Conservation (phyloP, 1,139 yeast species). For the Torulaspora pretoriensis region DNA sequence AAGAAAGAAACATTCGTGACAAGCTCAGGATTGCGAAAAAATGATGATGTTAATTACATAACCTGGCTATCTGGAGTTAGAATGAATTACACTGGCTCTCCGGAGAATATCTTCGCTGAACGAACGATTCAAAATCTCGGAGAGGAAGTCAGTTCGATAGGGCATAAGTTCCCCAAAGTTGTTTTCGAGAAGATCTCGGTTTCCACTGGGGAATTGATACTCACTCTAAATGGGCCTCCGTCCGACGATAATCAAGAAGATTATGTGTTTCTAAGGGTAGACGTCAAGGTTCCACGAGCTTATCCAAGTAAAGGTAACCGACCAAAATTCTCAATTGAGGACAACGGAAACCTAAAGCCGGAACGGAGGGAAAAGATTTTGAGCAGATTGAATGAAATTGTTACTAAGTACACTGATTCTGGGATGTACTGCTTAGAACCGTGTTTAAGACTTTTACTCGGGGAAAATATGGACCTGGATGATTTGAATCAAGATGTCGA, state of each 20-base stretch:
- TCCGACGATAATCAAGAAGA: conserved; percentile 42
- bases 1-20: conserved; percentile 40
- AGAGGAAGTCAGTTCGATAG: conserved; percentile 85
- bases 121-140: conserved; percentile 64
- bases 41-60: conserved; percentile 57
- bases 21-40: conserved; percentile 34
- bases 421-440: conserved; percentile 75
- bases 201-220: conserved; percentile 71
- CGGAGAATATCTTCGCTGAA: conserved; percentile 42
- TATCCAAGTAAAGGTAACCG: conserved; percentile 60
- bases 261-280: conserved; percentile 65
- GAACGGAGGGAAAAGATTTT: conserved; percentile 49
- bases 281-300: conserved; percentile 59
- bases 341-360: conserved; percentile 60
- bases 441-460: conserved; percentile 71
- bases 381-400: conserved; percentile 50
- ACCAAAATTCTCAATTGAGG: conserved; percentile 68
- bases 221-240: conserved; percentile 81
- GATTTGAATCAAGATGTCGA: conserved; percentile 29
- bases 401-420: conserved; percentile 52
- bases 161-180: conserved; percentile 84
- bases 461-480: conserved; percentile 65
- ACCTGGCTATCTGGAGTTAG: conserved; percentile 94
- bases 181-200: conserved; percentile 84
- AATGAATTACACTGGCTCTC: conserved; percentile 40